Evolutionary conservation across 805 yeast genomes (phyloP), one percentile per base, ranked within the genome.

Genomic region (Metahyphopichia silvanorum): DNA sequence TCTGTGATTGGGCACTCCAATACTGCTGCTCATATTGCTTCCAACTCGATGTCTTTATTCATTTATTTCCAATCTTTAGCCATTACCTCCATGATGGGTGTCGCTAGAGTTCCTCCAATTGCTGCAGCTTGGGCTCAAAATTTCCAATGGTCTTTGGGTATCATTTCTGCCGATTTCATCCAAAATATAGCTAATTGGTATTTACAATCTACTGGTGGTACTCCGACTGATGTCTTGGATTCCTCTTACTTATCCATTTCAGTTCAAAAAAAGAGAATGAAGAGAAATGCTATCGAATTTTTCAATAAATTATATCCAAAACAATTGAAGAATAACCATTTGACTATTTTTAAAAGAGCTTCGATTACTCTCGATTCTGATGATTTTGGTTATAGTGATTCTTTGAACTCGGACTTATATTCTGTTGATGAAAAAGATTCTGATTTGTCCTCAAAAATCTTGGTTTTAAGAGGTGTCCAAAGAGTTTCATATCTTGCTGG

Each of bases 101-200:
- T 91, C 19, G 76, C 86, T 14, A 69, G 77, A 39, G 85, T 87
- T 14, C 98, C 98, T 2, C 98, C 98, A 2, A 89, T 93, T 46
- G 98, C 97, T 4, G 87, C 95, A 3, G 89, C 98, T 2, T 91
- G 98, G 98, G 80, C 94, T 20, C 96, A 91, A 61, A 93, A 91
- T 65, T 93, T 93, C 69, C 80, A 78, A 60, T 91, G 98, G 98
- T 80, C 97, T 2, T 76, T 91, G 76, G 98, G 98, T 29, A 81
- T 91, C 43, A 85, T 93, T 47, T 73, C 74, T 33, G 77, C 79
- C 6, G 58, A 62, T 10, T 86, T 88, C 50, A 82, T 91, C 77
- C 96, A 89, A 57, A 57, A 69, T 26, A 84, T 87, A 41, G 82
- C 93, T 43, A 76, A 82, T 55, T 91, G 98, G 98, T 91, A 91